These are phyloP conservation scores for Extremus antarcticus DNA, from an alignment of 495 filamentous ascomycete species.

Conservation along the genomic window DNA sequence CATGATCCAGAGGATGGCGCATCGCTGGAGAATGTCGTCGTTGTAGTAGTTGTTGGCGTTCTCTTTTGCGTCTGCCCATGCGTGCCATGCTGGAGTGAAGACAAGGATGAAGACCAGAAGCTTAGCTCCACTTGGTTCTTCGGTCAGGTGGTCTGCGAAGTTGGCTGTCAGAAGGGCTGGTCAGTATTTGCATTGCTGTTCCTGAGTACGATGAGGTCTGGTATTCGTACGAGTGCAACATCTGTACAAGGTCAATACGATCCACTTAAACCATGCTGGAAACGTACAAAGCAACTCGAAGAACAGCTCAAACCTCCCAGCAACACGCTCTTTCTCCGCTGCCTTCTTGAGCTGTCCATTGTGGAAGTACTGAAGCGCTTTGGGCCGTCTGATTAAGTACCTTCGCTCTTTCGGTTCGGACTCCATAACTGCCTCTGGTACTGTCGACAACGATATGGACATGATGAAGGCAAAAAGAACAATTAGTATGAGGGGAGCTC, in stretches of 20 bases:
- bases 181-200: background rate
- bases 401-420: background rate
- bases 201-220: slow-evolving; percentile 1
- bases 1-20: slow-evolving; percentile 40
- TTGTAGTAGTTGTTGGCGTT: slow-evolving; percentile 42
- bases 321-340: slow-evolving; percentile 31
- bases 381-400: slow-evolving; percentile 8
- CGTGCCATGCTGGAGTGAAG: slow-evolving; percentile 37
- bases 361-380: slow-evolving; percentile 36
- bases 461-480: background rate
- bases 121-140: background rate
- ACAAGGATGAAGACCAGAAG: slow-evolving; percentile 22
- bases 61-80: slow-evolving; percentile 39
- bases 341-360: slow-evolving; percentile 29
- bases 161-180: slow-evolving; percentile 1
- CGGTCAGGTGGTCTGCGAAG: background rate
- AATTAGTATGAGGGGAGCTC: too few relatives aligned
- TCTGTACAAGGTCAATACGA: slow-evolving; percentile 2
- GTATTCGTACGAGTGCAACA: background rate
- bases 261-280: slow-evolving; percentile 33
- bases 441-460: background rate
- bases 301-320: slow-evolving; percentile 39
- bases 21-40: slow-evolving; percentile 38
- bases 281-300: slow-evolving; percentile 36
- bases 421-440: background rate